Evolutionary conservation across 2,329 filamentous ascomycete species (phyloP).

Genomic region (Hansfordia pulvinata): DNA sequence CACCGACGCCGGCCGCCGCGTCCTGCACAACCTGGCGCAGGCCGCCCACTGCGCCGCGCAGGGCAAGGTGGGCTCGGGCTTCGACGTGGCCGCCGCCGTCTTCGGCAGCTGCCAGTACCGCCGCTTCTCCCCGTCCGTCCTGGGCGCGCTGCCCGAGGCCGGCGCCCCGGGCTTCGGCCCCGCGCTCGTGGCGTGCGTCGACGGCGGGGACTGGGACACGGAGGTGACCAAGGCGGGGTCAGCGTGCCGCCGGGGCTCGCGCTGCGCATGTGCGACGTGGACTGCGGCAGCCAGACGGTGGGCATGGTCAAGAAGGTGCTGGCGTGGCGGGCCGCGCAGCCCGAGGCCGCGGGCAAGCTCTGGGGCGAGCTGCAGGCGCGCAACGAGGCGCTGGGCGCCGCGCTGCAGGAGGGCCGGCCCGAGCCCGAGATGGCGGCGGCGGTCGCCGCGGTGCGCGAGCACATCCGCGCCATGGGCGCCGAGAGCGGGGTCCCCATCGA

Average conservation of each 20-base stretch:
- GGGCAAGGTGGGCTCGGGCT: conserved; percentile 90
- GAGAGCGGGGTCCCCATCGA: conserved; percentile 76
- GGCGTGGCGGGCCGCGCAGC: conserved; percentile 58
- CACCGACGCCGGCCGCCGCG: conserved; percentile 36
- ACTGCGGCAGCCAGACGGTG: conserved; percentile 85
- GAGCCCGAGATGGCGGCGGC: conserved; percentile 26
- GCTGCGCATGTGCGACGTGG: conserved; percentile 89
- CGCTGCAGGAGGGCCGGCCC: conserved; percentile 44
- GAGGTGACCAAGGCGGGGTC: conserved; percentile 56
- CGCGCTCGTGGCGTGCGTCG: conserved; percentile 51
- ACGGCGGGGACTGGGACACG: conserved; percentile 60
- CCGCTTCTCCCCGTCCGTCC: conserved; percentile 73
- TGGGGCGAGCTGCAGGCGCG: conserved; percentile 64
- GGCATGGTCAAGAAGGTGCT: conserved; percentile 92
- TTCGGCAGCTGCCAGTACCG: conserved; percentile 85
- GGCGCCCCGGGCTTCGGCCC: conserved; percentile 53
- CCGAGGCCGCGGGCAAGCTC: conserved; percentile 48
- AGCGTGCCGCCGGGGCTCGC: conserved; percentile 60
- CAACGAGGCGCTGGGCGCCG: conserved; percentile 57
- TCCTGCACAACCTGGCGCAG: conserved; percentile 86
- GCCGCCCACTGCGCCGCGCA: conserved; percentile 90
- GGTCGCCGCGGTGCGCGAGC: conserved; percentile 37
- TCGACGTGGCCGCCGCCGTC: conserved; percentile 86
- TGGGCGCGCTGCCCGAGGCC: conserved; percentile 53
- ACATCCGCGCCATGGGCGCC: conserved; percentile 65